Conservation (phyloP, 257 asterid genomes). For the Plantago major region DNA sequence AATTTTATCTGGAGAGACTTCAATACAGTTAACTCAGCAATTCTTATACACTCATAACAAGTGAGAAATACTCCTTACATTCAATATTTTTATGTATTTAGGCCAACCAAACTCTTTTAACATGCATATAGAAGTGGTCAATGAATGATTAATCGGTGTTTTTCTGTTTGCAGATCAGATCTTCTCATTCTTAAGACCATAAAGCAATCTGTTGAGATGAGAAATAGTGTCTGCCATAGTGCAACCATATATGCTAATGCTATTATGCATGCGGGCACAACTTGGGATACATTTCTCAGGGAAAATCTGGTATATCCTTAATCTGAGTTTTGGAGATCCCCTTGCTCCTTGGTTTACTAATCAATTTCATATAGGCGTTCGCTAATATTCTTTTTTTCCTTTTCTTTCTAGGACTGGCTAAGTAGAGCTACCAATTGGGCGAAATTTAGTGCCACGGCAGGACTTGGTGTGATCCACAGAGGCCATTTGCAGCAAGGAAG, state of each 20-base stretch:
- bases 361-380: background rate
- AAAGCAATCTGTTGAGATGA: slow-evolving; percentile 96
- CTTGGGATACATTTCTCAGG: slow-evolving; percentile 91
- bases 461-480: slow-evolving; percentile 92
- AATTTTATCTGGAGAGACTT: slow-evolving; percentile 90
- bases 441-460: slow-evolving; percentile 97
- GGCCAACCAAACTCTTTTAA: slow-evolving; percentile 1
- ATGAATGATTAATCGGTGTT: slow-evolving; percentile 14
- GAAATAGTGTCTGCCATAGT: slow-evolving; percentile 92
- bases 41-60: slow-evolving; percentile 90
- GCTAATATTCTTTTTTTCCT: slow-evolving; percentile 4
- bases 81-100: background rate
- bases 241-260: slow-evolving; percentile 97
- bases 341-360: background rate
- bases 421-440: slow-evolving; percentile 99
- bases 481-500: slow-evolving; percentile 98
- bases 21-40: slow-evolving; percentile 87
- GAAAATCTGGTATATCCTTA: slow-evolving; percentile 70
- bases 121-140: slow-evolving; percentile 14
- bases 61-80: slow-evolving; percentile 36
- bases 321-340: background rate
- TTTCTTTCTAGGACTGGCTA: slow-evolving; percentile 75
- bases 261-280: slow-evolving; percentile 99
- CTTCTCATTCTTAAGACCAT: slow-evolving; percentile 92
- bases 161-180: slow-evolving; percentile 68